Evolutionary conservation across 768 basidiomycete genomes (phyloP).

Genomic region (Pisolithus marmoratus): DNA sequence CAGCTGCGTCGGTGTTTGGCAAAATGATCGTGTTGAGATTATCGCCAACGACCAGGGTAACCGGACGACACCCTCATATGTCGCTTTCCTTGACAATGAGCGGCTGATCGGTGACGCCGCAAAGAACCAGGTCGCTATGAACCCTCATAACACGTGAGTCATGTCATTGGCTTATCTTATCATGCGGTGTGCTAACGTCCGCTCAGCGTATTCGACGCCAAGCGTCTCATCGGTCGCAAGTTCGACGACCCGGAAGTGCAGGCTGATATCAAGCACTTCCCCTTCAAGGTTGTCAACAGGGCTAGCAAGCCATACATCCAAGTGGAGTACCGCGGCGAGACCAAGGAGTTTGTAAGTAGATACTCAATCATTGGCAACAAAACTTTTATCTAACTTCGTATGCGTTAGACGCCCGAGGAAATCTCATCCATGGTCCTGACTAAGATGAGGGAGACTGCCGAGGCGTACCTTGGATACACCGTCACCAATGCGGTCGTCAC

Average conservation of each 20-base stretch:
- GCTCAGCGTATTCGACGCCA: slow-evolving; percentile 89
- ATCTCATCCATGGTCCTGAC: slow-evolving; percentile 95
- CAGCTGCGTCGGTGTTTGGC: slow-evolving; percentile 99
- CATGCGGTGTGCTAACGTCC: slow-evolving; percentile 1
- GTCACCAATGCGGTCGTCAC: slow-evolving; percentile 92
- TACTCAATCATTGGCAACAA: neutral
- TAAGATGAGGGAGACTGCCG: slow-evolving; percentile 99
- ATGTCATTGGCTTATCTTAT: neutral
- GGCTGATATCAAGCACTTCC: slow-evolving; percentile 85
- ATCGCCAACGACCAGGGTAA: slow-evolving; percentile 95
- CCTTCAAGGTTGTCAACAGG: slow-evolving; percentile 86
- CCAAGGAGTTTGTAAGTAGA: slow-evolving; percentile 80
- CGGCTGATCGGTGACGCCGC: slow-evolving; percentile 99
- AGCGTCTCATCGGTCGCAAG: slow-evolving; percentile 95
- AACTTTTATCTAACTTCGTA: slow-evolving; percentile 11
- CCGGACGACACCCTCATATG: slow-evolving; percentile 93
- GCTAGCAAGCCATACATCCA: slow-evolving; percentile 83
- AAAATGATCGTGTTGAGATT: slow-evolving; percentile 98
- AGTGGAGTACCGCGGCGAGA: slow-evolving; percentile 90
- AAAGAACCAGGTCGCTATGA: slow-evolving; percentile 98
- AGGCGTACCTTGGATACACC: slow-evolving; percentile 85
- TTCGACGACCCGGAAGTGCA: slow-evolving; percentile 83
- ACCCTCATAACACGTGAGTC: slow-evolving; percentile 82
- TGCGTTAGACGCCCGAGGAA: slow-evolving; percentile 84
- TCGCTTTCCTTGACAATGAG: slow-evolving; percentile 91